Evolutionary conservation across 2,329 filamentous ascomycete species (phyloP).

Genomic region (Pestalotiopsis sp.): DNA sequence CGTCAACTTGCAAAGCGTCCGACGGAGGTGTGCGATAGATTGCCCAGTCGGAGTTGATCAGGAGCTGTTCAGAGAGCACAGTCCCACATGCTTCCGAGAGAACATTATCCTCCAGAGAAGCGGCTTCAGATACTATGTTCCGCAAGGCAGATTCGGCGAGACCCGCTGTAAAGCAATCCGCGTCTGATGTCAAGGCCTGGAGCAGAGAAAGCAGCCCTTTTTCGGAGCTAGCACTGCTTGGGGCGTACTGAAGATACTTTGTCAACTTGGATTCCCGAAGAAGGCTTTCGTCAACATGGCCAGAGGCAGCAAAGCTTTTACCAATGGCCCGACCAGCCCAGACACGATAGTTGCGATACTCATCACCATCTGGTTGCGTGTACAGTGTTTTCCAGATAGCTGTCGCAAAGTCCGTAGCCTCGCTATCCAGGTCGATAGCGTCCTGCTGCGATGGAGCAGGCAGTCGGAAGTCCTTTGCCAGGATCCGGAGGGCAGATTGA

Average conservation of each 20-base stretch:
- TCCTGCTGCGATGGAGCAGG: slow-evolving; percentile 63
- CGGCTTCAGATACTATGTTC: slow-evolving; percentile 56
- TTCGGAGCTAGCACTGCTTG: slow-evolving; percentile 59
- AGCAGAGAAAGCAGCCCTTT: slow-evolving; percentile 64
- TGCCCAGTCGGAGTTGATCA: slow-evolving; percentile 58
- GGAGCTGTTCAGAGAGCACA: slow-evolving; percentile 54
- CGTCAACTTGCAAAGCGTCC: slow-evolving; percentile 39
- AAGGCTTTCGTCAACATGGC: slow-evolving; percentile 64
- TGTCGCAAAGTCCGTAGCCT: slow-evolving; percentile 63
- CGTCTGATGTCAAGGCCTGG: slow-evolving; percentile 61
- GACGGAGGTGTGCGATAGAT: slow-evolving; percentile 58
- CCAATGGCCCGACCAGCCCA: slow-evolving; percentile 90
- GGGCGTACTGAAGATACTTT: slow-evolving; percentile 50
- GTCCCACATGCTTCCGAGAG: slow-evolving; percentile 54
- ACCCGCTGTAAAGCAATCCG: slow-evolving; percentile 57
- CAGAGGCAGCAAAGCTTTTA: slow-evolving; percentile 78
- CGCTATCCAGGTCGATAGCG: slow-evolving; percentile 68
- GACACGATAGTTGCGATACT: slow-evolving; percentile 74
- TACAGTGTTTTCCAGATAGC: slow-evolving; percentile 78
- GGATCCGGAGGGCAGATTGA: slow-evolving; percentile 68
- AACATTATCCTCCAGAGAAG: slow-evolving; percentile 46
- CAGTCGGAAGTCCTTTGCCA: slow-evolving; percentile 75
- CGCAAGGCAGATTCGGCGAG: slow-evolving; percentile 64
- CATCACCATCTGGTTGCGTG: slow-evolving; percentile 61
- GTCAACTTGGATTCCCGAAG: slow-evolving; percentile 61